Percentiles rank a stretch among this genome's conserved stretches.
Evolutionary conservation across 192 early-diverging fungal species (phyloP).

Genomic region (Backusella parvicylindrica): DNA sequence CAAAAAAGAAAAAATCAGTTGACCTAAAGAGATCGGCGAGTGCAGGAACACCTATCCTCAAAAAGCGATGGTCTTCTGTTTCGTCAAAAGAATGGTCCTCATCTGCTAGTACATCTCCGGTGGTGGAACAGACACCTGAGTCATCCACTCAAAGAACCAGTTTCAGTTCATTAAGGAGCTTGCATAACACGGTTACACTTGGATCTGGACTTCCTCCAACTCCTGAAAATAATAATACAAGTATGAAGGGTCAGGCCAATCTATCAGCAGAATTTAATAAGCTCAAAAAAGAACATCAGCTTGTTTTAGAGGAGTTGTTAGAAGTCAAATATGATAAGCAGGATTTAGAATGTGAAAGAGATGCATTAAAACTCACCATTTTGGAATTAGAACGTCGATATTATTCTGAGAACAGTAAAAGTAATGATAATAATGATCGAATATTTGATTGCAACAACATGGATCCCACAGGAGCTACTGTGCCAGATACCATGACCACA

Average conservation of each 20-base stretch:
- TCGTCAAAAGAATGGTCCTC: not conserved
- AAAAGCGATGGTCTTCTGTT: conserved; percentile 13
- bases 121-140: not conserved
- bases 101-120: not conserved
- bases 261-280: not conserved
- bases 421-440: not conserved
- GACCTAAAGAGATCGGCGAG: conserved; percentile 6
- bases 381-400: conserved; percentile 5
- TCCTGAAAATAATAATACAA: not conserved
- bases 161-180: not conserved
- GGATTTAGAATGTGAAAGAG: conserved; percentile 42
- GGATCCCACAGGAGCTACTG: not conserved
- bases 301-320: conserved; percentile 30
- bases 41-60: conserved; percentile 1
- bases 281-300: not conserved
- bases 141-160: not conserved
- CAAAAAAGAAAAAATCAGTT: not conserved
- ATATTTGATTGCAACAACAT: not conserved
- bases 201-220: not conserved
- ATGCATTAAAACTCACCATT: conserved; percentile 51
- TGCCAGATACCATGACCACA: not conserved
- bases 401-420: not conserved
- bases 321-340: conserved; percentile 51
- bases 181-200: not conserved
- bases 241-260: not conserved